Evolutionary conservation across 2,329 filamentous ascomycete species (phyloP), one percentile per base, ranked within the genome.

Genomic region (Pyrenophora teres): DNA sequence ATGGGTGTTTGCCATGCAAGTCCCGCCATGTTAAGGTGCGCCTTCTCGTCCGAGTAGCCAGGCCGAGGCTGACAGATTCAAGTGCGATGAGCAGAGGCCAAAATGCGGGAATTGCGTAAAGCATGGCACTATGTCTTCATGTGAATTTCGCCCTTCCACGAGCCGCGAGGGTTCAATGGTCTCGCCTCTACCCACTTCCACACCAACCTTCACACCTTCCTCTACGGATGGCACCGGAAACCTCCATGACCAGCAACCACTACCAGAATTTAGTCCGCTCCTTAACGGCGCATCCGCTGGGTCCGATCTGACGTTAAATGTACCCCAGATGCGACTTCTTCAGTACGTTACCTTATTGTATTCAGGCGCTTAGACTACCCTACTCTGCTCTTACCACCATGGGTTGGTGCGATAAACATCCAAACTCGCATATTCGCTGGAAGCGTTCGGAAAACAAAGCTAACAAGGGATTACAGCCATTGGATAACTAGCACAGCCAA

Each of bases 11-110:
- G 32, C 60, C 64, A 12, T 69, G 67, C 47, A 69, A 69, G 53
- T 52, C 51, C 18, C 62, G 67, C 9, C 67, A 69, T 45, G 60
- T 69, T 35, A 70, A 70, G 60, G 67, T 68, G 52, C 27, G 52
- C 49, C 18, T 31, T n/a, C 33, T 25, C 25, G 35, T 47, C 40
- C 25, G 13, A 12, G 43, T 21, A 36, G 30, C 10, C 46, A 39
- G 7, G 5, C 31, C 32, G 32, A 21, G 31, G 51, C 57, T 63
- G 41, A 63, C 46, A 23, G 51, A 31, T 42, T 19, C 19, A 45
- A 71, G 67, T 71, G 68, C 50, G 68, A 70, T 51, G 68, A 71
- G 48, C 60, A 62, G 35, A 64, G 60, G 36, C 68, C 68, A 3
- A 56, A 51, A n/a, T 71, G 68, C 46, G 58, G 62, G 12, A 68